Evolutionary conservation across 768 basidiomycete genomes (phyloP), one percentile per base, ranked within the genome.

Genomic region (Leccinellum rugosiceps): DNA sequence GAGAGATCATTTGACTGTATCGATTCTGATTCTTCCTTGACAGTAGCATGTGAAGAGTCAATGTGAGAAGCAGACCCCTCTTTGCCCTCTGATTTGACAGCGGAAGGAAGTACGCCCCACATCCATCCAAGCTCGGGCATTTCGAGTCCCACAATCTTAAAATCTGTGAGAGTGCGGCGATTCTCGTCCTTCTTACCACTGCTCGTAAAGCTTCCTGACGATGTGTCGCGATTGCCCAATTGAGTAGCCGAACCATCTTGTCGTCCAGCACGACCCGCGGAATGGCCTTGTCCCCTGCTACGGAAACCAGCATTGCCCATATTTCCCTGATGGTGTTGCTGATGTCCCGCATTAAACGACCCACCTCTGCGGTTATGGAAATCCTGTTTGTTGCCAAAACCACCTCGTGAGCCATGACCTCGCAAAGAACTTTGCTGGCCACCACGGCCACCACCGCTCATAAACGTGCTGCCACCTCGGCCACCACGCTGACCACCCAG

Each of bases 131-230:
- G 76, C 63, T 88, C 86, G 65, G 80, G 84, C 63, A 97, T 88
- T 70, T 91, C 86, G 64, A 98, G 79, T 26, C 90, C 94, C 68
- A 95, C 80, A 70, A 99, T 94, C 76, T 96, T 92, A 83, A 99
- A 99, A 76, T 98, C 96, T 35, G 94, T 98, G 64, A 99, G 85
- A 30, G 95, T 97, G 66, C 92, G 85, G 68, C 88, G 84, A 70
- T 89, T 88, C 73, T 93, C 91, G 69, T 92, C 90, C 74, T 88
- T 89, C 82, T 91, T 91, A 80, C 86, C 85, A 68, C 74, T 68
- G 49, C 73, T 73, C 65, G 78, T 73, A 63, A 72, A 80, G 50
- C 79, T 76, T 53, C 75, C 71, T 63, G 76, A 65, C 19, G 76
- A 62, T 43, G 78, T 77, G 69, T 89, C 85, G 68, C 83, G 78